phyloP scores from a whole-genome alignment of 306 rosid genomes.

The Medicago lupulina region DNA sequence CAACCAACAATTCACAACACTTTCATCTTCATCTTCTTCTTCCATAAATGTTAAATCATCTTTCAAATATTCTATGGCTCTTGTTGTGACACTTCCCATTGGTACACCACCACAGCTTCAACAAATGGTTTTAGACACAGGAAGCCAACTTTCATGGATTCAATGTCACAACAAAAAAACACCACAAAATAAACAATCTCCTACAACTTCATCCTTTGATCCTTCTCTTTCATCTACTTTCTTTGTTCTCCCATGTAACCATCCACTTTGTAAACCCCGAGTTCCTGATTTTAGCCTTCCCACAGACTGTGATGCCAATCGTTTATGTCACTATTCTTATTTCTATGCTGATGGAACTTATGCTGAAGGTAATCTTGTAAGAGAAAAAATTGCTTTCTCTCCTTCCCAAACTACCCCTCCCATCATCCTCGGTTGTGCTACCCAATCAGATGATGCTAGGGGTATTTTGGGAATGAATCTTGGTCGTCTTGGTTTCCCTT shows the following conservation, averaged over 20 bases:
- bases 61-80: slow-evolving; percentile 76
- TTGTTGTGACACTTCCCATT: slow-evolving; percentile 74
- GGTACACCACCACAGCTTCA: slow-evolving; percentile 94
- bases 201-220: slow-evolving; percentile 62
- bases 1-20: slow-evolving; percentile 19
- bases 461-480: slow-evolving; percentile 96
- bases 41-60: slow-evolving; percentile 53
- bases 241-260: slow-evolving; percentile 70
- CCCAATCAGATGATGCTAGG: slow-evolving; percentile 55
- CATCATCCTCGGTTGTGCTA: slow-evolving; percentile 75
- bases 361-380: slow-evolving; percentile 95
- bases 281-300: slow-evolving; percentile 92
- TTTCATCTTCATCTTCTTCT: slow-evolving; percentile 39
- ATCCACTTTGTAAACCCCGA: slow-evolving; percentile 85
- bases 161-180: slow-evolving; percentile 64
- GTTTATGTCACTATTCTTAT: slow-evolving; percentile 91
- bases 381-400: slow-evolving; percentile 68
- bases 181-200: slow-evolving; percentile 32
- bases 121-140: slow-evolving; percentile 85
- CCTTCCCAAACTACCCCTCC: slow-evolving; percentile 76
- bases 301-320: slow-evolving; percentile 83
- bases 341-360: slow-evolving; percentile 91
- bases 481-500: slow-evolving; percentile 73
- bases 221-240: slow-evolving; percentile 91
- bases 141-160: slow-evolving; percentile 97